A percentile compares a stretch with the other conserved stretches of the same genome.
Evolutionary conservation across 164 flowering plant species (phyloP).

Genomic region (Nelumbo lutea): DNA sequence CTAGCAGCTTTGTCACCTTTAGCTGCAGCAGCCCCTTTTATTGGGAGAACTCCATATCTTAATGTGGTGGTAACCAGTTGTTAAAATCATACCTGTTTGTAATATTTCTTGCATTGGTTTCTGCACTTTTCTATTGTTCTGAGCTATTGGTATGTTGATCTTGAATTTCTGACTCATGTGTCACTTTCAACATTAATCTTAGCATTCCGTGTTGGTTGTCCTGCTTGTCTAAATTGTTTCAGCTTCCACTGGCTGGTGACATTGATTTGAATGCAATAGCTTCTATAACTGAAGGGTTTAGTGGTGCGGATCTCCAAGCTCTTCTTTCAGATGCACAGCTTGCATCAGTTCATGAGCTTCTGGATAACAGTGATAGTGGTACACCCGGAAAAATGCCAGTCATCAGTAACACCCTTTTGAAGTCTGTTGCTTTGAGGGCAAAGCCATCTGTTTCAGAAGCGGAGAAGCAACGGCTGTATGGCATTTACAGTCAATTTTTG

Average conservation of each 20-base stretch:
- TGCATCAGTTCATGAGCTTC: conserved; percentile 73
- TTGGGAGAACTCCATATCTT: too few relatives aligned
- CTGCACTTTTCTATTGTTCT: too few relatives aligned
- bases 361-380: conserved; percentile 30
- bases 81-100: too few relatives aligned
- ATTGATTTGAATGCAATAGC: conserved; percentile 72
- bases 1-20: too few relatives aligned
- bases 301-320: conserved; percentile 98
- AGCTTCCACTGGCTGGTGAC: conserved; percentile 75
- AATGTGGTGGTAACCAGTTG: too few relatives aligned
- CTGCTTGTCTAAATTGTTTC: conserved; percentile 19
- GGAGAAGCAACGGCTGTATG: conserved; percentile 69
- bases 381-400: conserved; percentile 45
- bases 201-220: background rate
- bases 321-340: conserved; percentile 94
- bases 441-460: conserved; percentile 84
- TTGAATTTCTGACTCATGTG: background rate
- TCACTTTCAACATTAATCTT: background rate
- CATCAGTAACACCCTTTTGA: conserved; percentile 53
- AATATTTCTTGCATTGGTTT: too few relatives aligned
- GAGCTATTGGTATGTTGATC: too few relatives aligned
- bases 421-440: conserved; percentile 60
- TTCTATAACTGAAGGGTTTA: conserved; percentile 81
- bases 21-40: too few relatives aligned
- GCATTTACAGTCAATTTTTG: conserved; percentile 75